Evolutionary conservation across 305 asterid species (phyloP).

Genomic region (Fraxinus xanthoxyloides): DNA sequence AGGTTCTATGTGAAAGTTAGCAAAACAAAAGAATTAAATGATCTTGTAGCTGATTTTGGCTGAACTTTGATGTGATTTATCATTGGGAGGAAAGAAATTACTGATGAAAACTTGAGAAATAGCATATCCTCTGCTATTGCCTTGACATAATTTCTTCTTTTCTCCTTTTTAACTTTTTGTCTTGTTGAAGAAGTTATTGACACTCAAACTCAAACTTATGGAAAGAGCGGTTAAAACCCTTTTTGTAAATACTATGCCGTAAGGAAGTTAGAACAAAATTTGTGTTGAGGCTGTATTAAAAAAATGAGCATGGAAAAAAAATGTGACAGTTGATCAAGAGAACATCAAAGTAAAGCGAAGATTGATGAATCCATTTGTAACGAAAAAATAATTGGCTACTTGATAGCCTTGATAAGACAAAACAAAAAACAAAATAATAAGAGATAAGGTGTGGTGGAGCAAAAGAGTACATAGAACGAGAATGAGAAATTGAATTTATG

Average conservation of each 20-base stretch:
- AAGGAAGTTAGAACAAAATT: neutral
- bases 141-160: neutral
- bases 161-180: neutral
- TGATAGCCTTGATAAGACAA: neutral
- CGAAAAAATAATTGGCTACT: neutral
- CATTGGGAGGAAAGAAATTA: neutral
- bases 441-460: neutral
- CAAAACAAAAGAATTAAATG: neutral
- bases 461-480: neutral
- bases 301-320: neutral
- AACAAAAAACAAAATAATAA: neutral
- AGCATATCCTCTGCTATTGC: neutral
- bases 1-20: neutral
- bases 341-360: neutral
- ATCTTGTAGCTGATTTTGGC: neutral
- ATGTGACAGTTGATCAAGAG: neutral
- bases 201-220: neutral
- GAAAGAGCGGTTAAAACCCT: neutral
- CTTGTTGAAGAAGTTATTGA: neutral
- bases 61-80: neutral
- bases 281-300: neutral
- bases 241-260: neutral
- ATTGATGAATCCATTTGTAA: neutral
- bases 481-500: neutral
- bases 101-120: neutral